A percentile compares a stretch with the other conserved stretches of the same genome.
Conservation (phyloP, 164 flowering plant genomes). For the Stephania cephalantha region DNA sequence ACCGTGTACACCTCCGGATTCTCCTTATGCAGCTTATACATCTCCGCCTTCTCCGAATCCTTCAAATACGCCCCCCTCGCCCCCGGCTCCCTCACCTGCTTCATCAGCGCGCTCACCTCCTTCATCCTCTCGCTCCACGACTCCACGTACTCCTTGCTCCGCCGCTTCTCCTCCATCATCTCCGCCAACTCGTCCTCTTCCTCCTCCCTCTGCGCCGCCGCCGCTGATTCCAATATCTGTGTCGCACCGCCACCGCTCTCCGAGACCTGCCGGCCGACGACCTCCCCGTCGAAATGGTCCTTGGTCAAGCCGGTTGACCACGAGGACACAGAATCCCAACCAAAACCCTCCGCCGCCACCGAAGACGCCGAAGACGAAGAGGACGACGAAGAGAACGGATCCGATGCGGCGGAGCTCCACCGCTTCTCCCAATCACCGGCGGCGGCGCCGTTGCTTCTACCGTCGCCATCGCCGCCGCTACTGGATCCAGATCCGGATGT, state of each 20-base stretch:
- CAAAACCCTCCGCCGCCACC: constrained; percentile 16
- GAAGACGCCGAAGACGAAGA: neutral
- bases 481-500: constrained; percentile 15
- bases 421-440: constrained; percentile 15
- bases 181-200: constrained; percentile 29
- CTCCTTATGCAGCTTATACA: constrained; percentile 71
- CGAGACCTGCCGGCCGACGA: constrained; percentile 34
- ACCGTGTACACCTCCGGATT: constrained; percentile 77
- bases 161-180: constrained; percentile 33
- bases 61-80: constrained; percentile 73
- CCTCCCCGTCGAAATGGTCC: constrained; percentile 73
- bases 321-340: constrained; percentile 52
- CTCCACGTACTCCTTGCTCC: constrained; percentile 37
- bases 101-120: constrained; percentile 43
- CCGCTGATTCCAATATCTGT: too few species aligned
- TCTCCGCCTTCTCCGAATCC: constrained; percentile 87
- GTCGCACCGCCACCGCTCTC: too few species aligned
- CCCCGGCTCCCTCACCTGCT: constrained; percentile 85
- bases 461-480: constrained; percentile 10
- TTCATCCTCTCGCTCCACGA: constrained; percentile 44
- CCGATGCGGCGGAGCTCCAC: constrained; percentile 11
- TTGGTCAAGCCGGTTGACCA: constrained; percentile 84
- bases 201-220: neutral
- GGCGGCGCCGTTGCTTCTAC: constrained; percentile 11
- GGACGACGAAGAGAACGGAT: too few species aligned